These are phyloP conservation scores for Nyctanthes arbortristis DNA, from an alignment of 257 asterid genomes.

Conservation along the genomic window DNA sequence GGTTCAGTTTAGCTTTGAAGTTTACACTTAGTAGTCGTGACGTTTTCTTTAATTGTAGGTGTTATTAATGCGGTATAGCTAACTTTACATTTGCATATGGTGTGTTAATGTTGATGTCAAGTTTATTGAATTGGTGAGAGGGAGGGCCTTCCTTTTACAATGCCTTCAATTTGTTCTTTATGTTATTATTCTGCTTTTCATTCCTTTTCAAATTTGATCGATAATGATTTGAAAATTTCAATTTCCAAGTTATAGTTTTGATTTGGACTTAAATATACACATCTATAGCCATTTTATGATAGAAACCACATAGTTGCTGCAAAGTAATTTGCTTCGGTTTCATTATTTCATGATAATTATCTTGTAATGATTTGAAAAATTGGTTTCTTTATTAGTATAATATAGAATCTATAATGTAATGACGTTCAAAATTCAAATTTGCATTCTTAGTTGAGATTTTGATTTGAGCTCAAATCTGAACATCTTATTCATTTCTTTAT, in stretches of 20 bases:
- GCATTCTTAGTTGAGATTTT: background rate
- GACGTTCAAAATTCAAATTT: background rate
- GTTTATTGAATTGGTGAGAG: constrained; percentile 6
- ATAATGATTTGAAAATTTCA: background rate
- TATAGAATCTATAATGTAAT: too few species aligned
- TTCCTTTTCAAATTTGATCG: too few species aligned
- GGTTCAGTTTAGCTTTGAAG: background rate
- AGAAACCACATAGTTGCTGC: background rate
- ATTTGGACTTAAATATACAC: background rate
- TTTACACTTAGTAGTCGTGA: background rate
- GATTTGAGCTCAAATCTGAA: background rate
- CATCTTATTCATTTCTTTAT: background rate
- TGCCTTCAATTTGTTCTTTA: background rate
- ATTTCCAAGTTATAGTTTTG: background rate
- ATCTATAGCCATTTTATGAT: background rate
- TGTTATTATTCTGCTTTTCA: background rate
- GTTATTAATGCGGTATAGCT: background rate
- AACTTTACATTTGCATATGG: background rate
- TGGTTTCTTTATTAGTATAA: too few species aligned
- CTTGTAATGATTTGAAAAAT: background rate
- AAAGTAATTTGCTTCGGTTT: background rate
- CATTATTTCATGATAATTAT: too few species aligned
- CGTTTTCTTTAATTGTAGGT: background rate
- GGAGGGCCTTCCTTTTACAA: background rate
- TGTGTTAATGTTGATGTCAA: background rate